phyloP scores from a whole-genome alignment of 345 rosid genomes.

The Erysimum cheiranthoides region DNA sequence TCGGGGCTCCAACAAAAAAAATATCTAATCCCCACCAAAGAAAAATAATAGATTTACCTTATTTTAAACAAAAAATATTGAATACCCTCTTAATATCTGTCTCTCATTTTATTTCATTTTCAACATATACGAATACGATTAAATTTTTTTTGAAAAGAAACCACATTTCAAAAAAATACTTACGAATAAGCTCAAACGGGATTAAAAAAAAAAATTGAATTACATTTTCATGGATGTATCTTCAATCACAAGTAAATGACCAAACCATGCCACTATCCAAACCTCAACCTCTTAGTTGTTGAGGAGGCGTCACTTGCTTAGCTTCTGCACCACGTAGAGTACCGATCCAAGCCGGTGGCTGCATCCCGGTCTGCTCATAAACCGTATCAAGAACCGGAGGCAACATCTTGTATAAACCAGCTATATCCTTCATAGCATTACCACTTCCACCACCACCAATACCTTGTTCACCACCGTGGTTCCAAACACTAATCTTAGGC shows the following conservation, averaged over 20 bases:
- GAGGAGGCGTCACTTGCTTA: constrained; percentile 1
- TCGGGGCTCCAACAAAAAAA: too few relatives aligned
- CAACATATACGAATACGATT: background rate
- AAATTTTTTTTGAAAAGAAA: background rate
- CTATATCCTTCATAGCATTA: constrained; percentile 64
- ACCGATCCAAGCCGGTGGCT: constrained; percentile 75
- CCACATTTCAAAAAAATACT: background rate
- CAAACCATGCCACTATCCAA: constrained; percentile 18
- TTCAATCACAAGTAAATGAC: constrained; percentile 25
- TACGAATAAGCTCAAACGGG: background rate
- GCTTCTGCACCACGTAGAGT: constrained; percentile 31
- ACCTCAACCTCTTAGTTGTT: background rate
- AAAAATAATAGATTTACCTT: too few relatives aligned
- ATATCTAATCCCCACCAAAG: too few relatives aligned
- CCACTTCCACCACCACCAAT: constrained; percentile 26
- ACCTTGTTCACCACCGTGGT: constrained; percentile 47
- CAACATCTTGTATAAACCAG: constrained; percentile 70
- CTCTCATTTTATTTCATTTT: background rate
- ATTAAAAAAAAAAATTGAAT: background rate
- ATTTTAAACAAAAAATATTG: background rate
- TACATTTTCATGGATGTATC: constrained; percentile 8
- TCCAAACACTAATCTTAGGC: constrained; percentile 82
- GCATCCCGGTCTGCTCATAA: constrained; percentile 82
- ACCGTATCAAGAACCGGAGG: constrained; percentile 81
- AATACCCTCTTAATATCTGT: background rate